Base-by-base conservation (phyloP, 352 stramenopile species). In the Globisporangium nagaii region DNA sequence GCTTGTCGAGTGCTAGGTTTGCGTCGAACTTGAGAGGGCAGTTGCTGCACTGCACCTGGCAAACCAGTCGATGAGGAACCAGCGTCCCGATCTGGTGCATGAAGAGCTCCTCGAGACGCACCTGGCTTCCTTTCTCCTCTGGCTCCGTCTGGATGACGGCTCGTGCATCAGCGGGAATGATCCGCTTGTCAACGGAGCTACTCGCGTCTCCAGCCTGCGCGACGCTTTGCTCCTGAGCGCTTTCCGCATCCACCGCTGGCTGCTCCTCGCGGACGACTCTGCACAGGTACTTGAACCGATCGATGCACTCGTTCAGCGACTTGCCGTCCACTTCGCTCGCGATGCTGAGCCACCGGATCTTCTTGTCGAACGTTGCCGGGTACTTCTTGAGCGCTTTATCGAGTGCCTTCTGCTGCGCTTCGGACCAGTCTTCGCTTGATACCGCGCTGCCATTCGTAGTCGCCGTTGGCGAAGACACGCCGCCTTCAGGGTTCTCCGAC, bases 231-330 rank as follows among this genome's bases (percentile, higher is more conserved):
- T 46, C 46, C 4, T 53, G 53, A 7, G 12, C 30, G 34, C 13
- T 43, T 24, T 24, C 25, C 3, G 8, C 6, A 7, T 15, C 27
- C 17, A n/a, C 20, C 10, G 55, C 40, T 12, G 39, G 39, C 17
- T 53, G 43, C 7, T 56, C 63, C 4, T 51, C 68, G 22, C 73
- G 70, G 0, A 92, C 60, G 28, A 88, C 45, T 20, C 73, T 56
- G 35, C 71, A 79, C 2, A 94, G 53, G 35, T 74, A 50, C 60
- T 91, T 85, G 55, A 84, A 94, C 3, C 84, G 79, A 35, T 90
- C 81, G 42, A 94, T 90, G 43, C 84, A 94, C 31, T 94, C 79
- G 53, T 87, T 90, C 30, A 94, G 48, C 8, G 75, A 80, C 28
- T 82, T 85, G 24, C 64, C 76, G 0, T 84, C 63, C 7, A 94